Conservation (phyloP, 2,329 filamentous ascomycete species). For the Aspergillus floridensis region DNA sequence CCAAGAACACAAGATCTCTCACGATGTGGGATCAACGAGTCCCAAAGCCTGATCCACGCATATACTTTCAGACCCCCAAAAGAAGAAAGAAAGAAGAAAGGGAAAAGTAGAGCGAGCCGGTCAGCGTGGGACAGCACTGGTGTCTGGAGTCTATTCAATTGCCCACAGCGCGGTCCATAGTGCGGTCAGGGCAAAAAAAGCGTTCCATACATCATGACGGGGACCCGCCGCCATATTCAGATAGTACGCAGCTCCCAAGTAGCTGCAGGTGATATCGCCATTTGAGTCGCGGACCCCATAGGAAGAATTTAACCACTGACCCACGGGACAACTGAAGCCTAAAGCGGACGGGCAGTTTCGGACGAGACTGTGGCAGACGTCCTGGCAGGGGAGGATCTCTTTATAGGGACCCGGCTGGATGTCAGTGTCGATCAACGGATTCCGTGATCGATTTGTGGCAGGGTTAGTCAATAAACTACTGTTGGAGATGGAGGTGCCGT, state of each 20-base stretch:
- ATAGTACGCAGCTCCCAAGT: constrained; percentile 58
- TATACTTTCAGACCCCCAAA: neutral
- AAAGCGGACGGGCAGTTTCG: constrained; percentile 77
- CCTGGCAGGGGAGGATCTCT: constrained; percentile 83
- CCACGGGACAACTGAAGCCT: constrained; percentile 70
- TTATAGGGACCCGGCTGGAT: constrained; percentile 88
- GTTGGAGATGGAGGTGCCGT: constrained; percentile 58
- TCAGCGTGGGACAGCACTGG: no score
- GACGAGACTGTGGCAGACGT: constrained; percentile 83
- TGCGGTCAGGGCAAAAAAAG: constrained; percentile 5
- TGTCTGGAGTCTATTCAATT: neutral
- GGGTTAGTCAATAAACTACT: constrained; percentile 34
- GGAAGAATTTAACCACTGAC: constrained; percentile 48
- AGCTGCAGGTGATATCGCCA: constrained; percentile 57
- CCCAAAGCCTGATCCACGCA: neutral
- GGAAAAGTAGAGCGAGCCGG: neutral
- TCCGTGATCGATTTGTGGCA: constrained; percentile 61
- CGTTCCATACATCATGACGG: neutral
- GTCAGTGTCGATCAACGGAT: constrained; percentile 65
- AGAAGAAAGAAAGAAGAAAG: neutral
- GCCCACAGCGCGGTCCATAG: constrained; percentile 19
- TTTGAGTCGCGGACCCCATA: constrained; percentile 47
- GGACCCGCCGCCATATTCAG: constrained; percentile 28
- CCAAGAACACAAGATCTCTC: neutral
- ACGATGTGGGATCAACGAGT: neutral